These are phyloP conservation scores for Candida incommunis DNA, from an alignment of 805 yeast species.

Conservation along the genomic window DNA sequence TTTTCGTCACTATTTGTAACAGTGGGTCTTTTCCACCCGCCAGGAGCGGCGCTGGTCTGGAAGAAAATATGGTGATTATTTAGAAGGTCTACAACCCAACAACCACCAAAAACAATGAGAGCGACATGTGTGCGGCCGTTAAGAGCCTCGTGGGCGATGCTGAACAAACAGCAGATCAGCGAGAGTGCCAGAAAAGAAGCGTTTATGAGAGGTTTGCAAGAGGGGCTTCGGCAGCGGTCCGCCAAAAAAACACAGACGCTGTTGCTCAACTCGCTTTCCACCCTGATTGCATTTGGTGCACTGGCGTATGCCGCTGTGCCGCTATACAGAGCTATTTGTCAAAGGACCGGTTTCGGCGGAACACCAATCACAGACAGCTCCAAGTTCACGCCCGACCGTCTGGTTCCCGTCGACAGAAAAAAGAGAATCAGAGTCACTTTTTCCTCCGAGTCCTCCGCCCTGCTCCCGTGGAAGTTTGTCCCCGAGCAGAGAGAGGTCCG, in stretches of 20 bases:
- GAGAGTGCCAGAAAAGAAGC: conserved; percentile 10
- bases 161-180: conserved; percentile 2
- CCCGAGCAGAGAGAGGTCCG: conserved; percentile 92
- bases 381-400: conserved; percentile 72
- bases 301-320: conserved; percentile 88
- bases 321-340: conserved; percentile 78
- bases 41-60: too few species aligned
- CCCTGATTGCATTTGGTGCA: conserved; percentile 22
- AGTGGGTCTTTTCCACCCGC: too few species aligned
- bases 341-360: conserved; percentile 93
- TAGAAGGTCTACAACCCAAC: too few species aligned
- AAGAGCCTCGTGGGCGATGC: not conserved
- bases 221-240: conserved; percentile 6
- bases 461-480: conserved; percentile 86
- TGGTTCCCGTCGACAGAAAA: conserved; percentile 77
- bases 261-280: conserved; percentile 8
- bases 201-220: conserved; percentile 10
- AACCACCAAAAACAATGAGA: not conserved
- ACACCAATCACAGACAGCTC: conserved; percentile 77
- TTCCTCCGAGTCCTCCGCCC: conserved; percentile 81
- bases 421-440: conserved; percentile 72
- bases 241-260: conserved; percentile 5
- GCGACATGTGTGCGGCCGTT: not conserved
- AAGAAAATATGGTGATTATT: too few species aligned
- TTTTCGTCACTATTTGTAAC: too few species aligned